phyloP scores from a whole-genome alignment of 1,284 basidiomycete species.

The Vanrija pseudolonga region DNA sequence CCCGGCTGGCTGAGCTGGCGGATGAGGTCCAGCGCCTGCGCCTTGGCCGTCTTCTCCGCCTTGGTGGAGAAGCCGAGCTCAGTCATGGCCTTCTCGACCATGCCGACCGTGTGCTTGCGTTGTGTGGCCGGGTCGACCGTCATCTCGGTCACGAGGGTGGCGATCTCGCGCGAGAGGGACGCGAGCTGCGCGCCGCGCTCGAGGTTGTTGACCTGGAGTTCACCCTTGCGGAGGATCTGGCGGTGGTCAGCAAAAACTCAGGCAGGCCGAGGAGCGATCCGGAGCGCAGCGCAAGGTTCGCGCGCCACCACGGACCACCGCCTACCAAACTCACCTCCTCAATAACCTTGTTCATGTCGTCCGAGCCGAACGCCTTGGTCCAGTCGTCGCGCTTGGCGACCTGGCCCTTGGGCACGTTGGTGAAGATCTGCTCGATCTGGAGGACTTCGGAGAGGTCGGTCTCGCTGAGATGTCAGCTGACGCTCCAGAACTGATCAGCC shows the following conservation, averaged over 20 bases:
- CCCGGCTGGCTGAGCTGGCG: conserved; percentile 65
- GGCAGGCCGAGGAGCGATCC: too few species aligned
- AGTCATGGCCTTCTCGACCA: conserved; percentile 97
- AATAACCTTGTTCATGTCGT: conserved; percentile 68
- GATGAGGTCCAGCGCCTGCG: conserved; percentile 90
- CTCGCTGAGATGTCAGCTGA: conserved; percentile 57
- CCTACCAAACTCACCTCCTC: conserved; percentile 62
- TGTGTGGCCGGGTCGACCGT: conserved; percentile 90
- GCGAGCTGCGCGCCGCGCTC: conserved; percentile 86
- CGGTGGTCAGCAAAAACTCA: neutral
- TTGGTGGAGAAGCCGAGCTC: conserved; percentile 91
- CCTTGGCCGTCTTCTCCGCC: conserved; percentile 84
- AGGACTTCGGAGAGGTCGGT: conserved; percentile 92
- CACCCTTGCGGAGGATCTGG: conserved; percentile 93
- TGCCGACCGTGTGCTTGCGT: conserved; percentile 84
- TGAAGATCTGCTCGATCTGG: conserved; percentile 93
- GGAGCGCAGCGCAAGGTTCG: neutral
- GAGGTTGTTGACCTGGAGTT: conserved; percentile 95
- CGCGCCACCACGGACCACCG: too few species aligned
- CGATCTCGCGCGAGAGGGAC: conserved; percentile 84
- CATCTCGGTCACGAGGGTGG: conserved; percentile 88
- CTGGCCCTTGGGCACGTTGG: conserved; percentile 95
- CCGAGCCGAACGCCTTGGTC: conserved; percentile 82
- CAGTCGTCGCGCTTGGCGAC: conserved; percentile 85
- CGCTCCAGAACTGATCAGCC: neutral